A percentile compares a stretch with the other conserved stretches of the same genome.
Conservation (phyloP, 129 eudicot species). For the Silybum marianum region DNA sequence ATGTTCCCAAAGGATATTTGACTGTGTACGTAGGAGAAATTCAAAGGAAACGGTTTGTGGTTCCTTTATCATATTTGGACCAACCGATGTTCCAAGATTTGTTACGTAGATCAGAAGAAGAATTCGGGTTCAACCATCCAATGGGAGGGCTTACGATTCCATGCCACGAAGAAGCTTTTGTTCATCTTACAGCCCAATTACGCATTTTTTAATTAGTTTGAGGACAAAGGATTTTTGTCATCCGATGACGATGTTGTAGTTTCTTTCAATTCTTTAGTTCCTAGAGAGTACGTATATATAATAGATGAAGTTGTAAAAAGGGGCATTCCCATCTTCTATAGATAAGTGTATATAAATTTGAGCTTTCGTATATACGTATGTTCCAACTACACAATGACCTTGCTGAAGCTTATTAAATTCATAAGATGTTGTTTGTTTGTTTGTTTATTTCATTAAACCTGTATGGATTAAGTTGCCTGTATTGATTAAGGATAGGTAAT, state of each 20-base stretch:
- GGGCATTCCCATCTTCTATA: too few relatives aligned
- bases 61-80: slow-evolving; percentile 46
- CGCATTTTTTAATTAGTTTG: slow-evolving; percentile 6
- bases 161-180: slow-evolving; percentile 41
- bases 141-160: slow-evolving; percentile 61
- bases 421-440: neutral
- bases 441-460: neutral
- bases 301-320: too few relatives aligned
- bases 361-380: neutral
- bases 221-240: neutral
- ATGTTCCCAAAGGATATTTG: slow-evolving; percentile 55
- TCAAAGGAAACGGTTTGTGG: slow-evolving; percentile 36
- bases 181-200: slow-evolving; percentile 29
- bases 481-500: neutral
- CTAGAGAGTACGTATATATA: neutral
- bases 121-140: slow-evolving; percentile 47
- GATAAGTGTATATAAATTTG: neutral
- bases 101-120: slow-evolving; percentile 46
- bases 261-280: neutral
- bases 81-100: slow-evolving; percentile 52
- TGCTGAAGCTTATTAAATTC: neutral
- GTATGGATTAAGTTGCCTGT: neutral
- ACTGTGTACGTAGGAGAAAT: slow-evolving; percentile 56
- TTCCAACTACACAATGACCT: neutral
- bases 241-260: neutral